Evolutionary conservation across 2,329 filamentous ascomycete species (phyloP), one percentile per base, ranked within the genome.

Genomic region (Trichoderma polysporum): DNA sequence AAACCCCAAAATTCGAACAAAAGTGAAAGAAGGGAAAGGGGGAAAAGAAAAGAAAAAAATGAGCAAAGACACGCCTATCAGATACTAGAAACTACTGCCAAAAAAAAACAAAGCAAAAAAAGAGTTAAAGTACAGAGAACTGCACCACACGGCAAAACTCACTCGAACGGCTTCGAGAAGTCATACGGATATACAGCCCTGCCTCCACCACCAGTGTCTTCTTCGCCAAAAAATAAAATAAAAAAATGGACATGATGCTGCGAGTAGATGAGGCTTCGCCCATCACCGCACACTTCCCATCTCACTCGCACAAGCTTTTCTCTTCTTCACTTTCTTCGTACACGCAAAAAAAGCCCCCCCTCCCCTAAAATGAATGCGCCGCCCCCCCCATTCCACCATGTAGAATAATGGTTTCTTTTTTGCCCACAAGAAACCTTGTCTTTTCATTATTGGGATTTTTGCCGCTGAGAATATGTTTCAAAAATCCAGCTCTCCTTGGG

Each of bases 1-100:
- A 25, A 41, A 6, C 54, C 37, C n/a, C n/a, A n/a, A 5, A 57
- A n/a, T 25, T 57, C n/a, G 33, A 58, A 27, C 5, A 39, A 22
- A 56, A 39, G 25, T 25, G 22, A 39, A 15, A 35, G 9, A 56
- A 15, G 41, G 8, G 29, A 41, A 27, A 41, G 29, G 15, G 12
- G n/a, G 1, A 45, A 35, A 7, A 1, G 29, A 9, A 7, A 27
- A 50, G n/a, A 29, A 29, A 50, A 57, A 39, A 66, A 37, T 47
- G 59, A 54, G 57, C 37, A 66, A 52, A 58, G 66, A 64, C 52
- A 61, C 66, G 66, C 66, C 52, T 47, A 62, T 60, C 49, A 61
- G 37, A 61, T 66, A 66, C 64, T 66, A 61, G 47, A 56, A 66
- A 66, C 64, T 66, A 65, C 45, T 58, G 62, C 52, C 33, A 65